Evolutionary conservation across 2,329 filamentous ascomycete species (phyloP), one percentile per base, ranked within the genome.

Genomic region (Neophaeococcomyces aloes): DNA sequence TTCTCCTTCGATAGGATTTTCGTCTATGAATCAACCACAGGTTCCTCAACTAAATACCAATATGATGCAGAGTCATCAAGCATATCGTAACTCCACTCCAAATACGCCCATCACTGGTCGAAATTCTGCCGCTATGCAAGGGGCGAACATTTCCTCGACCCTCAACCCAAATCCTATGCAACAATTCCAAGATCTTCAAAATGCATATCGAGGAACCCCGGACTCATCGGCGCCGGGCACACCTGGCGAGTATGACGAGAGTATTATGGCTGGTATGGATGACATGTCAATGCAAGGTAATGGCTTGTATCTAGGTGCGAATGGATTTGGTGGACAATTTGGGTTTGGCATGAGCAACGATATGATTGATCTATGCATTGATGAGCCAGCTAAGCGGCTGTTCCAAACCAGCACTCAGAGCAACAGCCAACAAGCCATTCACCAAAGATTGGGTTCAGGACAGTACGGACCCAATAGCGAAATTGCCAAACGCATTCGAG

Each of bases 71-170:
- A 70, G 68, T 19, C 85, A 85, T 58, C 80, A 91, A 59, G 86
- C 83, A 11, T 75, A 95, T 47, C 81, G 86, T 46, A 85, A 80
- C 7, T 93, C 88, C 3, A 86, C 87, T 51, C 89, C 88, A 1
- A 79, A 84, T 3, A 95, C 89, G 1, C 89, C 89, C 2, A 81
- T 82, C 25, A 74, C 85, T 19, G 76, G 81, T 36, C 70, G 72
- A 31, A 65, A 68, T 48, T 65, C 63, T 43, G 43, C 46, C 11
- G 61, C 65, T 7, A 79, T 94, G 53, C 83, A 87, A 60, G 86
- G 94, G 62, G 95, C 95, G 61, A 89, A 89, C 13, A 95, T 88
- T 1, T 89, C 96, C 14, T 98, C 91, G 2, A 94, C 88, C 0
- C 73, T 96, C 46, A 83, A 83, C 47, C 86, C 86, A 1, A 81